Evolutionary conservation across 495 filamentous ascomycete genomes (phyloP).

Genomic region (Chaetomidium leptoderma): DNA sequence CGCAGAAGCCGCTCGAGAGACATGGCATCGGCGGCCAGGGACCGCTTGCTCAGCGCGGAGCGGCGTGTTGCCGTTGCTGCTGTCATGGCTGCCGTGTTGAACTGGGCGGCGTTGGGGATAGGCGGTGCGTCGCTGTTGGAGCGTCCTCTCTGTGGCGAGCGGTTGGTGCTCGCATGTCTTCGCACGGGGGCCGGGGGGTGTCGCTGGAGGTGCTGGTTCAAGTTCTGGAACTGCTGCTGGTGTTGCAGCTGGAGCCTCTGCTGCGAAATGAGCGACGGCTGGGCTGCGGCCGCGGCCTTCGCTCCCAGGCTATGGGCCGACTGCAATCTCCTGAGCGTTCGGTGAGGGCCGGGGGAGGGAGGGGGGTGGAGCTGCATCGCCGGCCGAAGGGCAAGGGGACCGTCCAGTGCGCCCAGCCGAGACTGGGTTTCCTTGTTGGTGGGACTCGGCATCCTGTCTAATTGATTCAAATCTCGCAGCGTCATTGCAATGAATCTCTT

Average conservation of each 20-base stretch:
- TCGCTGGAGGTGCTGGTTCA: slow-evolving; percentile 19
- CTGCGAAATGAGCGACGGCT: slow-evolving; percentile 51
- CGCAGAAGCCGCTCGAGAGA: slow-evolving; percentile 63
- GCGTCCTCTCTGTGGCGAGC: slow-evolving; percentile 56
- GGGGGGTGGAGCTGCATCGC: slow-evolving; percentile 33
- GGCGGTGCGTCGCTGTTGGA: slow-evolving; percentile 68
- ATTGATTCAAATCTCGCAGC: slow-evolving; percentile 23
- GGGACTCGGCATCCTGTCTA: slow-evolving; percentile 38
- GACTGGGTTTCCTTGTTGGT: slow-evolving; percentile 31
- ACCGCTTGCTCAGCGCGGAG: slow-evolving; percentile 51
- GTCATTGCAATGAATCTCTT: slow-evolving; percentile 17
- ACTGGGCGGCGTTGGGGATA: slow-evolving; percentile 17
- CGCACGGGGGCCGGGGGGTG: slow-evolving; percentile 6
- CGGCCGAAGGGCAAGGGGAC: slow-evolving; percentile 19
- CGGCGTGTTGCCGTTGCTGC: slow-evolving; percentile 36
- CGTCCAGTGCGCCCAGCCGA: too few species aligned
- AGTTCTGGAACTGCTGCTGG: slow-evolving; percentile 22
- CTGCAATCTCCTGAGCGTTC: slow-evolving; percentile 52
- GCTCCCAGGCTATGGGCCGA: slow-evolving; percentile 54
- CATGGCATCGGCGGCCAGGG: slow-evolving; percentile 54
- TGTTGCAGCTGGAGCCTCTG: slow-evolving; percentile 41
- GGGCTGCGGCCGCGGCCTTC: slow-evolving; percentile 31
- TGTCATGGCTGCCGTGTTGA: slow-evolving; percentile 31
- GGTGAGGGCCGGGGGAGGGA: slow-evolving; percentile 35
- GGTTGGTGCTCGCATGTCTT: slow-evolving; percentile 40